Conservation (phyloP, 2,329 filamentous ascomycete genomes). For the Mycosphaerella sp. region DNA sequence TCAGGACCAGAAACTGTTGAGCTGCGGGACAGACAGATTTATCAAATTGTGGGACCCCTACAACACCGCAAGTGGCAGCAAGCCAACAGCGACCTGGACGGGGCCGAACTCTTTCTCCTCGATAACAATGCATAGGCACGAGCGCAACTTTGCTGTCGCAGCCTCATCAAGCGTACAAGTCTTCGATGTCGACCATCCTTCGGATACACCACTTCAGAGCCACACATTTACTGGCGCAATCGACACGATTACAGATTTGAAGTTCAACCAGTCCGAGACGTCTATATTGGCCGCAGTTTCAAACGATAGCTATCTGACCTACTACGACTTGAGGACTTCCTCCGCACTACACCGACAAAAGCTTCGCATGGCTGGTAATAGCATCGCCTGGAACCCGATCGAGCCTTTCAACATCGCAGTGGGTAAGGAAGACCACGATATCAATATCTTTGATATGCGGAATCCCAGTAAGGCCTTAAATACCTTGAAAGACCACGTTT, state of each 20-base stretch:
- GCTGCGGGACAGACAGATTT: constrained; percentile 77
- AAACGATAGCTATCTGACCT: constrained; percentile 75
- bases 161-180: constrained; percentile 74
- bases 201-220: constrained; percentile 69
- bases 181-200: constrained; percentile 78
- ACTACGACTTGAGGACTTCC: constrained; percentile 87
- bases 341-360: constrained; percentile 75
- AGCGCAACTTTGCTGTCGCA: constrained; percentile 69
- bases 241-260: constrained; percentile 81
- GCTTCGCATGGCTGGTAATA: constrained; percentile 76
- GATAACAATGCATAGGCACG: constrained; percentile 72
- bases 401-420: constrained; percentile 93
- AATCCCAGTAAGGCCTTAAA: constrained; percentile 67
- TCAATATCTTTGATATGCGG: constrained; percentile 89
- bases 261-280: constrained; percentile 92
- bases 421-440: constrained; percentile 90
- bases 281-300: constrained; percentile 81
- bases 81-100: constrained; percentile 79
- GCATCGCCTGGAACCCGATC: constrained; percentile 90
- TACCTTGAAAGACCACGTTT: constrained; percentile 81
- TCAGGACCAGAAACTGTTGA: constrained; percentile 73
- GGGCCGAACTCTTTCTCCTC: constrained; percentile 77
- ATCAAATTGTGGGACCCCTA: constrained; percentile 92
- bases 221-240: constrained; percentile 81
- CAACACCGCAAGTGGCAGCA: constrained; percentile 58